Conservation (phyloP, 78 protist species). For the Dictyostelium brefeldianum region DNA sequence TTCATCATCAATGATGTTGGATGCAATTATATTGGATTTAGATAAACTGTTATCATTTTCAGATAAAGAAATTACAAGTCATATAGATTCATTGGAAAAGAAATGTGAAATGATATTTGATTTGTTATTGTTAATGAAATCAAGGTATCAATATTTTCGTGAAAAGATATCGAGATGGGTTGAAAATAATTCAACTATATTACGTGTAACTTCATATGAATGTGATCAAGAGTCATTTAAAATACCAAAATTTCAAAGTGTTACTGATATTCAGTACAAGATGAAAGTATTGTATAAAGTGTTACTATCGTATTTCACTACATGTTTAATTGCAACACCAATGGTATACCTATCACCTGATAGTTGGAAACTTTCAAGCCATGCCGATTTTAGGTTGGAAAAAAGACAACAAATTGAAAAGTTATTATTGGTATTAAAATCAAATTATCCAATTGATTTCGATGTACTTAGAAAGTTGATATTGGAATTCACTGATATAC, state of each 20-base stretch:
- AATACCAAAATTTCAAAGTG: neutral
- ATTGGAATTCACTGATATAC: neutral
- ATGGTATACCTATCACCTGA: neutral
- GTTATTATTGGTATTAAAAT: constrained; percentile 11
- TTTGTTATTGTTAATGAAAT: neutral
- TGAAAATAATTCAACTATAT: neutral
- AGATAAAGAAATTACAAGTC: neutral
- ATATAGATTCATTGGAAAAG: neutral
- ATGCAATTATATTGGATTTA: neutral
- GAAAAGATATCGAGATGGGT: constrained; percentile 6
- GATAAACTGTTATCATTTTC: neutral
- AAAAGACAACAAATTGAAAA: constrained; percentile 3
- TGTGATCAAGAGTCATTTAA: neutral
- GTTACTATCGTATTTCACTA: neutral
- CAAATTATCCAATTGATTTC: neutral
- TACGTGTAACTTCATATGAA: constrained; percentile 15
- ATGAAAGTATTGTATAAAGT: constrained; percentile 3
- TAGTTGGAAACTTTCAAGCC: constrained; percentile 12
- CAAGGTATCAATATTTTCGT: neutral
- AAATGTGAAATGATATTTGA: neutral
- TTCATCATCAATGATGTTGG: neutral
- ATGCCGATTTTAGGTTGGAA: neutral
- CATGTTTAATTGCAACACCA: constrained; percentile 8
- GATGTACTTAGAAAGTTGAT: constrained; percentile 1
- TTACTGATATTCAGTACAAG: constrained; percentile 10